Conservation (phyloP, 306 rosid genomes). For the Abrus pulchellus region DNA sequence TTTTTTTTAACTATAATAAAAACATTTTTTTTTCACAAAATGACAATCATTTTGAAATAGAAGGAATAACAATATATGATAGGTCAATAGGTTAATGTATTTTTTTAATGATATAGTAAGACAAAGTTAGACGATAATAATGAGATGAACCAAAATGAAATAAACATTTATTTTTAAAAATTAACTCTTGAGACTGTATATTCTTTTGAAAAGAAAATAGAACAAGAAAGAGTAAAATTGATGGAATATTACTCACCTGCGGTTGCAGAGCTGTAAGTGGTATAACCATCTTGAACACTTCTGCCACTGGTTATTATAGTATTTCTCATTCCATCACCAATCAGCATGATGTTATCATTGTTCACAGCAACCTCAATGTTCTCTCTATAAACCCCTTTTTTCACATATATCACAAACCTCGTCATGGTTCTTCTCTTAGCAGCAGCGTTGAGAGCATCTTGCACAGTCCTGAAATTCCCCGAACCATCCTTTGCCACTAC, state of each 20-base stretch:
- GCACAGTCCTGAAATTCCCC: slow-evolving; percentile 70
- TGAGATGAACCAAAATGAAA: not conserved
- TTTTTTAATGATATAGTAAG: no score
- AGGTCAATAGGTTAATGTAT: no score
- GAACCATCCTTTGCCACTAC: slow-evolving; percentile 93
- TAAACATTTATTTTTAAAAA: no score
- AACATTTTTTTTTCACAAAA: no score
- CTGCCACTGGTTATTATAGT: slow-evolving; percentile 69
- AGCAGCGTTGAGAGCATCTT: slow-evolving; percentile 73
- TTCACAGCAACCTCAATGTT: slow-evolving; percentile 69
- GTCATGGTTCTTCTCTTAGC: slow-evolving; percentile 59
- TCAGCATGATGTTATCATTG: slow-evolving; percentile 71
- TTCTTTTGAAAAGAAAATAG: not conserved
- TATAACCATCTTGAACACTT: slow-evolving; percentile 70
- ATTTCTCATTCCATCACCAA: slow-evolving; percentile 73
- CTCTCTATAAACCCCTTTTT: slow-evolving; percentile 80
- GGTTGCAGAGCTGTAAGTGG: slow-evolving; percentile 91
- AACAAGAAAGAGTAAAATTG: not conserved
- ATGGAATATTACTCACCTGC: slow-evolving; percentile 61
- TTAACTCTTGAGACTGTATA: no score
- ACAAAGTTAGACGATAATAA: no score
- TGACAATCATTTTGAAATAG: no score
- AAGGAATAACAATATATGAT: no score
- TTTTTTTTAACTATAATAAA: no score
- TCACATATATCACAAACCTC: slow-evolving; percentile 73